Base-by-base conservation (phyloP, 345 rosid genomes). In the Raphanus raphanistrum region DNA sequence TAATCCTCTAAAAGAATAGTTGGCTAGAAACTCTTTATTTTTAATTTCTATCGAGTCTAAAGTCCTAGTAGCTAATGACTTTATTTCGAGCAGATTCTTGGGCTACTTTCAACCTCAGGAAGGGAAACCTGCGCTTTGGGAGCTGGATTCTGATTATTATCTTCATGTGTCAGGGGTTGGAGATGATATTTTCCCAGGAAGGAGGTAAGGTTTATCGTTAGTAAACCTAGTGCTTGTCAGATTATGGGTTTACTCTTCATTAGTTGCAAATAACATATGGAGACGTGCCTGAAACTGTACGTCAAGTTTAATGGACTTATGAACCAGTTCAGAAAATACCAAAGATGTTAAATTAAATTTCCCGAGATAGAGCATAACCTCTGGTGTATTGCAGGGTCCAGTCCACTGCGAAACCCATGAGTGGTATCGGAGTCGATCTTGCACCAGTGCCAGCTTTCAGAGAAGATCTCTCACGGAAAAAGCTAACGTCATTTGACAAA, bases 51-150 rank as follows among this genome's bases (percentile, higher is more conserved):
- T 15, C 27, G 28, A 15, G 16, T 36, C 50, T 38, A 12, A 9
- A 38, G 11, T 68, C 38, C 11, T 66, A 58, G 64, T 58, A 26
- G 28, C 41, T 70, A 64, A 64, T 64, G 21, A 43, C 36, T 48
- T 38, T 79, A 31, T 65, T 70, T 35, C 4, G 31, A 64, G 78
- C 88, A 96, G 99, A 85, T 93, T 95, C 83, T 78, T 95, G 84
- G 99, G 99, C 71, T 93, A 91, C 84, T 95, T 95, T 82, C 88
- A 87, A 71, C 97, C 98, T 76, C 92, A 86, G 76, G 99, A 93
- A 79, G 98, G 98, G 66, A 95, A 93, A 81, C 92, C 97, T 74
- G 96, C 99, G 48, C 94, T 95, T 15, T 95, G 99, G 99, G 99
- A 95, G 81, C 85, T 93, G 86, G 98, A 95, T 87, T 90, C 97